Evolutionary conservation across 2,329 filamentous ascomycete species (phyloP).

Genomic region (Thelonectria blattea): DNA sequence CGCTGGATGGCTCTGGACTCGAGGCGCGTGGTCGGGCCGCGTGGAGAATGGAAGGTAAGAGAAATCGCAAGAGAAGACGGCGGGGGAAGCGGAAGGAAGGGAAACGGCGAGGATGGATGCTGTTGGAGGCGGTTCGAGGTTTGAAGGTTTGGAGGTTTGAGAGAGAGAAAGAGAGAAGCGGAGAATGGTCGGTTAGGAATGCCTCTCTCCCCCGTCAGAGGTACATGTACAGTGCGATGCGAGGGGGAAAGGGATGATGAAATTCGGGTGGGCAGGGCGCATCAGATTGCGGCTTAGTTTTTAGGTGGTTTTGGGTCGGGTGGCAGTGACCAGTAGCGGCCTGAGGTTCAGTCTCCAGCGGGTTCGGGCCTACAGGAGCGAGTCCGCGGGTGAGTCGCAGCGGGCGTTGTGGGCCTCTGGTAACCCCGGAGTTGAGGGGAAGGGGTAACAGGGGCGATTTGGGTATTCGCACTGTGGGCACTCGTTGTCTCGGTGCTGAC

Average conservation of each 20-base stretch:
- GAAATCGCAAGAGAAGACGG: constrained; percentile 16
- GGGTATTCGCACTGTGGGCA: constrained; percentile 29
- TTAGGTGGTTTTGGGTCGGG: constrained; percentile 26
- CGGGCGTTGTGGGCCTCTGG: constrained; percentile 23
- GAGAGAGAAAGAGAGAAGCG: constrained; percentile 30
- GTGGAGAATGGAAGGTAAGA: constrained; percentile 27
- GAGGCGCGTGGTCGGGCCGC: constrained; percentile 35
- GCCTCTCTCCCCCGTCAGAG: neutral
- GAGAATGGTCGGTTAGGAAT: constrained; percentile 22
- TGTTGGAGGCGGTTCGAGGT: constrained; percentile 18
- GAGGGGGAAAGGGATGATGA: constrained; percentile 37
- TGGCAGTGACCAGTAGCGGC: constrained; percentile 18
- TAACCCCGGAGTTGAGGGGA: constrained; percentile 16
- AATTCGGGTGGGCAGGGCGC: constrained; percentile 29
- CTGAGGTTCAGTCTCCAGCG: constrained; percentile 5
- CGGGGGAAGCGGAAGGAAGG: constrained; percentile 15
- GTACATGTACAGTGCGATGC: constrained; percentile 20
- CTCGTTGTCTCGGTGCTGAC: constrained; percentile 1
- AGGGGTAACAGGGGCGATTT: constrained; percentile 10
- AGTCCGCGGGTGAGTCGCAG: constrained; percentile 1
- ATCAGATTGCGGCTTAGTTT: constrained; percentile 31
- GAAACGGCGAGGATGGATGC: constrained; percentile 23
- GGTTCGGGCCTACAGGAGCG: neutral
- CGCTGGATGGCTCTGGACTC: constrained; percentile 17
- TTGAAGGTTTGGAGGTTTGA: constrained; percentile 10